These are phyloP conservation scores for Vicia sativa DNA, from an alignment of 306 rosid species.

Conservation along the genomic window DNA sequence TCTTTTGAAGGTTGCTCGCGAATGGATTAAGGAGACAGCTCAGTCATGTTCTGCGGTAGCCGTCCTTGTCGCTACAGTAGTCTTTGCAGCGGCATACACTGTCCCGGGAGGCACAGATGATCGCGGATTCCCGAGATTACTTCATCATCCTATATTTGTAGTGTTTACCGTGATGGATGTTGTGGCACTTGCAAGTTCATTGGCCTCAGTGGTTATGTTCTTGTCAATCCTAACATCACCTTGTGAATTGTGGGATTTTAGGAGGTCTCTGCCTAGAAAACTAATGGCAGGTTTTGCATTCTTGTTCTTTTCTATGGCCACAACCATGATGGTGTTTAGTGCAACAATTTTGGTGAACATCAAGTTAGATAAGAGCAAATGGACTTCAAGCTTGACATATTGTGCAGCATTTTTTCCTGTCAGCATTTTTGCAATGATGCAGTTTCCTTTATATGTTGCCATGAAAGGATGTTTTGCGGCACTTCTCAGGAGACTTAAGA, in stretches of 20 bases:
- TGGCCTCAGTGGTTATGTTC: constrained; percentile 46
- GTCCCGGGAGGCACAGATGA: constrained; percentile 47
- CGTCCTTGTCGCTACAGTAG: constrained; percentile 46
- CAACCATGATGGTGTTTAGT: constrained; percentile 42
- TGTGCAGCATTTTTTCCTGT: constrained; percentile 44
- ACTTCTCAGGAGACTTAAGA: constrained; percentile 18
- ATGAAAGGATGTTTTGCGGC: constrained; percentile 11
- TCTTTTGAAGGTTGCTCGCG: constrained; percentile 33
- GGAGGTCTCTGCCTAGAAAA: constrained; percentile 42
- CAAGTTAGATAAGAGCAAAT: constrained; percentile 29
- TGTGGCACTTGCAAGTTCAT: constrained; percentile 41
- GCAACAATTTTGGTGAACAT: constrained; percentile 44
- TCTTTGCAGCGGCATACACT: constrained; percentile 46
- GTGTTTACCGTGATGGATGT: constrained; percentile 45
- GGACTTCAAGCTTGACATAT: constrained; percentile 43
- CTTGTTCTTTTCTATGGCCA: constrained; percentile 51
- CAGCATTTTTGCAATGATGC: constrained; percentile 40
- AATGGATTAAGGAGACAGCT: constrained; percentile 51
- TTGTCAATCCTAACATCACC: constrained; percentile 50
- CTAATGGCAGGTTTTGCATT: constrained; percentile 43
- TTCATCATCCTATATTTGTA: constrained; percentile 38
- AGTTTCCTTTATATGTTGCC: constrained; percentile 43
- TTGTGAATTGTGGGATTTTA: constrained; percentile 49
- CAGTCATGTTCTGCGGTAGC: constrained; percentile 51
- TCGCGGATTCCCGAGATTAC: constrained; percentile 38